Percentiles rank a stretch among this genome's conserved stretches.
phyloP scores from a whole-genome alignment of 495 filamentous ascomycete species.

The Neurospora cerealis region DNA sequence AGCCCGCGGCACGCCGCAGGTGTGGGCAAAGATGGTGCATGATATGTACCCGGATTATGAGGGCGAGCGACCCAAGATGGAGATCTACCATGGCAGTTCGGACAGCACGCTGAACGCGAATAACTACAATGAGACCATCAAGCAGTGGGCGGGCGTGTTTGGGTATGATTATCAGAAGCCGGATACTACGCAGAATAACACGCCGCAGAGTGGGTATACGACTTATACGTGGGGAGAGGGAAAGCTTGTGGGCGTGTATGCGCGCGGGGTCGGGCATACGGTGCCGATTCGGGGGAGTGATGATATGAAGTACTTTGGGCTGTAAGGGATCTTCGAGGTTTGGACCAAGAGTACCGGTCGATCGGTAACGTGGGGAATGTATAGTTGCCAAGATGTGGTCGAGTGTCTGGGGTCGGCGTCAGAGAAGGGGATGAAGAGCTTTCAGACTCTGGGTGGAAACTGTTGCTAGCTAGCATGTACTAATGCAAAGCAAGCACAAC shows the following conservation, averaged over 20 bases:
- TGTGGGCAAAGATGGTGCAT: constrained; percentile 33
- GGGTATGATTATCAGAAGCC: constrained; percentile 18
- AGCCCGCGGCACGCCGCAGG: constrained; percentile 21
- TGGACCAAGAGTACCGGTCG: not conserved
- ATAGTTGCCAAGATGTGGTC: no score
- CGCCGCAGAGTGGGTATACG: constrained; percentile 11
- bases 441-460: not conserved
- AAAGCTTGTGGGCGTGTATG: constrained; percentile 11
- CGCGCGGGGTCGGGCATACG: constrained; percentile 14
- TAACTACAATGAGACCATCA: constrained; percentile 41
- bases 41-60: constrained; percentile 35
- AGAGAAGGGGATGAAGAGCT: not conserved
- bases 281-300: constrained; percentile 13
- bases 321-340: not conserved
- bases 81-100: constrained; percentile 40
- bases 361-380: no score
- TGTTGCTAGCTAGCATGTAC: not conserved
- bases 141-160: constrained; percentile 42
- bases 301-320: constrained; percentile 16
- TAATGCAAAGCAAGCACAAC: not conserved
- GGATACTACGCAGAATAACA: constrained; percentile 5
- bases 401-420: not conserved
- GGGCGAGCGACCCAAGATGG: constrained; percentile 36
- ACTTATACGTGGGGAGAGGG: constrained; percentile 11
- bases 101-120: constrained; percentile 30